A percentile compares a stretch with the other conserved stretches of the same genome.
phyloP scores from a whole-genome alignment of 1,284 basidiomycete genomes.

The Fistulinella staudtii region DNA sequence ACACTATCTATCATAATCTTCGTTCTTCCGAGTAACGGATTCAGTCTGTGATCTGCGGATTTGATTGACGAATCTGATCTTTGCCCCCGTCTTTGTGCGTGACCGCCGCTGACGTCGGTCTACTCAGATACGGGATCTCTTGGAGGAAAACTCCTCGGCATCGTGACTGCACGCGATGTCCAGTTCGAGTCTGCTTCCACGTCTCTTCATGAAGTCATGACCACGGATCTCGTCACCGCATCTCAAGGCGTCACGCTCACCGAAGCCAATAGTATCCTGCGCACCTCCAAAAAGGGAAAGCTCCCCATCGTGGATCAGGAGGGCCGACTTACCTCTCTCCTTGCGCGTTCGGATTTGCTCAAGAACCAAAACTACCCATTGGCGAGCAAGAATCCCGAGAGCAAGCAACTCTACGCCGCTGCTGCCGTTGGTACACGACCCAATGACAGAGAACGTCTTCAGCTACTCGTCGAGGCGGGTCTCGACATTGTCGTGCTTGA shows the following conservation, averaged over 20 bases:
- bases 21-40: constrained; percentile 84
- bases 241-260: constrained; percentile 82
- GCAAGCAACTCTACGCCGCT: constrained; percentile 95
- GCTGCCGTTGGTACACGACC: constrained; percentile 96
- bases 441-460: constrained; percentile 83
- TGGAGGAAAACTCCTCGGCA: constrained; percentile 91
- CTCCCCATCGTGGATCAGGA: constrained; percentile 82
- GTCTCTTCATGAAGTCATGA: constrained; percentile 89
- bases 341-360: constrained; percentile 93
- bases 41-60: constrained; percentile 68
- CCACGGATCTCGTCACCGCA: constrained; percentile 79
- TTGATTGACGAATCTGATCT: constrained; percentile 35
- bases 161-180: constrained; percentile 95
- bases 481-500: constrained; percentile 95
- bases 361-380: constrained; percentile 98
- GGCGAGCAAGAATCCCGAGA: constrained; percentile 87
- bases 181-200: constrained; percentile 81
- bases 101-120: constrained; percentile 17
- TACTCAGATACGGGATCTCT: constrained; percentile 77
- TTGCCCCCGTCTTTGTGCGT: constrained; percentile 8
- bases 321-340: constrained; percentile 79
- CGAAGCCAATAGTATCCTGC: constrained; percentile 93
- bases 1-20: constrained; percentile 65
- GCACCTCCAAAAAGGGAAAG: constrained; percentile 97
- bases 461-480: constrained; percentile 87